Evolutionary conservation across 139 green algal species (phyloP).

Genomic region (Dunaliella primolecta): DNA sequence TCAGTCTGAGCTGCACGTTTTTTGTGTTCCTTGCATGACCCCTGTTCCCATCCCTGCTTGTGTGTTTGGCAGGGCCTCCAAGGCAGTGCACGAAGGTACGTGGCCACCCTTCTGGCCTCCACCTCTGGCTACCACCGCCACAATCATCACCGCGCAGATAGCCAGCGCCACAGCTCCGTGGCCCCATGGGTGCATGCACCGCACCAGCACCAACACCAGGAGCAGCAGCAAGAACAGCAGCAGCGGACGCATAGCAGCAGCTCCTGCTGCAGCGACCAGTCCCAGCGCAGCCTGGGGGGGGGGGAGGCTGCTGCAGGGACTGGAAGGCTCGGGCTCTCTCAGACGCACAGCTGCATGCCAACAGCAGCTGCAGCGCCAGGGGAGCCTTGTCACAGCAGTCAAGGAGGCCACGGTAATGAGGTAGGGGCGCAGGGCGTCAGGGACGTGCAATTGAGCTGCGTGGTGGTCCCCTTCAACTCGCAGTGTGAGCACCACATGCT

Average conservation of each 20-base stretch:
- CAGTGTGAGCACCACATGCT: slow-evolving; percentile 98
- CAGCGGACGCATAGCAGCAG: slow-evolving; percentile 14
- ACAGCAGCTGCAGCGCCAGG: no score
- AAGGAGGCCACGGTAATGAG: neutral
- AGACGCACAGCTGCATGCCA: no score
- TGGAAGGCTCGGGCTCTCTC: no score
- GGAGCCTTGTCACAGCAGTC: no score
- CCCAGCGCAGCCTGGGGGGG: slow-evolving; percentile 20
- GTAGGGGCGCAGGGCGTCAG: neutral
- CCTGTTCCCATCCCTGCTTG: no score
- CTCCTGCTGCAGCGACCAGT: slow-evolving; percentile 3
- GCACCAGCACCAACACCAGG: slow-evolving; percentile 20
- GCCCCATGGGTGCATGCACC: no score
- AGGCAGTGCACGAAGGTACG: slow-evolving; percentile 47
- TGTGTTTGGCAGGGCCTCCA: slow-evolving; percentile 29
- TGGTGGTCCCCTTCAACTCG: slow-evolving; percentile 51
- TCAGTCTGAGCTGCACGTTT: no score
- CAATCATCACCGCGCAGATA: slow-evolving; percentile 10
- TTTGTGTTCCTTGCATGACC: no score
- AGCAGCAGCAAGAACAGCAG: slow-evolving; percentile 20
- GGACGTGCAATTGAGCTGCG: neutral
- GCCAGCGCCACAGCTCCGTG: no score
- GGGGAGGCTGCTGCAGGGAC: neutral
- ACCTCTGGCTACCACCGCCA: slow-evolving; percentile 61
- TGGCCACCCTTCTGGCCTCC: slow-evolving; percentile 50